phyloP scores from a whole-genome alignment of 495 filamentous ascomycete genomes.

The Trichoderma gamsii region DNA sequence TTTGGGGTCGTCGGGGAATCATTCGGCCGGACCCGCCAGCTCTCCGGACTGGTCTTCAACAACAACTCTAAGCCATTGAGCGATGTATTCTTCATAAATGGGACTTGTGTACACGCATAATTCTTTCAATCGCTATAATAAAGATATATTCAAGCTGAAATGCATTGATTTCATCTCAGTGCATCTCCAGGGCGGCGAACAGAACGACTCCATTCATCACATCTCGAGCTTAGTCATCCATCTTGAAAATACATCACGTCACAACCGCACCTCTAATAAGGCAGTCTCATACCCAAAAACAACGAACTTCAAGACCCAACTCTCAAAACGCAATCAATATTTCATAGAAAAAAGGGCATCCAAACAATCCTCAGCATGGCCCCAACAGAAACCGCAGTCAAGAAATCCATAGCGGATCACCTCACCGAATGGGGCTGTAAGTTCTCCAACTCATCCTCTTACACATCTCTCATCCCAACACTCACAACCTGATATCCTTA shows the following conservation, averaged over 20 bases:
- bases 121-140: background rate
- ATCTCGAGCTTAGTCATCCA: background rate
- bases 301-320: background rate
- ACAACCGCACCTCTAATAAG: background rate
- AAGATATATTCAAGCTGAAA: background rate
- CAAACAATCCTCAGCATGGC: background rate
- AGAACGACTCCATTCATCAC: background rate
- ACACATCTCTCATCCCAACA: background rate
- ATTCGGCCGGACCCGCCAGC: background rate
- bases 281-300: background rate
- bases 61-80: background rate
- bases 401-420: background rate
- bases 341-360: background rate
- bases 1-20: conserved; percentile 14
- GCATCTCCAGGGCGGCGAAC: background rate
- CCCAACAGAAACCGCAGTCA: background rate
- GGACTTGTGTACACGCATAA: background rate
- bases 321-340: background rate
- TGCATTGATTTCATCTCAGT: background rate
- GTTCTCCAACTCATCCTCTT: background rate
- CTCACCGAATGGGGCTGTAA: conserved; percentile 19
- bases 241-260: background rate
- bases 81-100: background rate
- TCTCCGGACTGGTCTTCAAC: too few species aligned
- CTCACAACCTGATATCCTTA: too few species aligned